Base-by-base conservation (phyloP, 345 rosid species). In the Citrus maxima region DNA sequence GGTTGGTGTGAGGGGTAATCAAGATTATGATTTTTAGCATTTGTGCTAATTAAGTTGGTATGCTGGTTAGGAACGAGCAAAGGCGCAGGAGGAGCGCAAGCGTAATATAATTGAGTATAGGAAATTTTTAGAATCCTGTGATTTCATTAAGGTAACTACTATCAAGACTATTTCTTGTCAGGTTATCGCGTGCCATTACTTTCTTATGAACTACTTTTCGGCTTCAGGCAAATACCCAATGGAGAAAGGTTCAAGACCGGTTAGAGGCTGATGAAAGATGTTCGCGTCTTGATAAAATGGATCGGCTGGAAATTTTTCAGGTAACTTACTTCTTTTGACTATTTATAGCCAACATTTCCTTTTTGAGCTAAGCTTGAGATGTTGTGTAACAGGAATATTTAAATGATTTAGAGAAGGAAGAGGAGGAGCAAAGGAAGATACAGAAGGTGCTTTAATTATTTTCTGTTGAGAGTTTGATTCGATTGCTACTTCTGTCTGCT, bases 171-270 rank as follows among this genome's bases (percentile, higher is more conserved):
- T 30, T 32, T 64, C n/a, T 18, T 75, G 76, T 49, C 70, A 70
- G 66, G 24, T 49, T 77, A 71, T 74, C 16, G 61, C 68, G 37
- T 77, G 28, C 49, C 66, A 34, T 56, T 58, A 37, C 65, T 72
- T 55, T 83, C 83, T 77, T 73, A 77, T 38, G 68, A 38, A 46
- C 74, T 30, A 54, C 56, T 55, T 73, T 34, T 77, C 22, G 28
- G 78, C 69, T 77, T 67, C 80, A 96, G 99, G 92, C 97, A 74
- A 89, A 79, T 82, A 96, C 89, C 82, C 99, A 96, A 78, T 96
- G 99, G 99, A 91, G 98, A 77, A 96, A 96, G 88, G 93, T 96
- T 86, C 98, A 96, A 81, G 94, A 91, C 67, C 94, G 90, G 59
- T 86, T 96, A 85, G 99, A 91, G 89, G 88, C 90, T 64, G 97